A percentile compares a stretch with the other conserved stretches of the same genome.
Evolutionary conservation across 2,329 filamentous ascomycete genomes (phyloP).

Genomic region (Lachnellula cervina): DNA sequence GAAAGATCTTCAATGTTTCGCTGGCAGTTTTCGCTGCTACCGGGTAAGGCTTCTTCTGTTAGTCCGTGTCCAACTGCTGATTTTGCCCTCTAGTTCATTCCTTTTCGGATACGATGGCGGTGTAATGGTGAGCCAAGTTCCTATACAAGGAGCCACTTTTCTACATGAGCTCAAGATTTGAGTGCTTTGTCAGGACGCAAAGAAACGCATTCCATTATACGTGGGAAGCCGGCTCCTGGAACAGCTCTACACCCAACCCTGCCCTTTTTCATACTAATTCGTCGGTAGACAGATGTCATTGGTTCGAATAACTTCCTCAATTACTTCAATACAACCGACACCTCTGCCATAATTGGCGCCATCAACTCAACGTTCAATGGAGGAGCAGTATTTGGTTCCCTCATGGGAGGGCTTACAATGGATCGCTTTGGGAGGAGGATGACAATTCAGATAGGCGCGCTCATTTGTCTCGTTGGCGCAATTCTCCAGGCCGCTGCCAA

Average conservation of each 20-base stretch:
- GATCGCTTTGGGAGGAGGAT: conserved; percentile 52
- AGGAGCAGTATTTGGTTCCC: conserved; percentile 44
- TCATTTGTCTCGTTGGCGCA: conserved; percentile 55
- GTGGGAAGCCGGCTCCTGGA: too few species aligned
- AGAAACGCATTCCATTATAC: too few species aligned
- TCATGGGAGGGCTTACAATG: conserved; percentile 44
- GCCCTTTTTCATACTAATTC: too few species aligned
- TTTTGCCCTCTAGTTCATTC: conserved; percentile 31
- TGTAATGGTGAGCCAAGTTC: conserved; percentile 20
- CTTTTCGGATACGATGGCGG: conserved; percentile 35
- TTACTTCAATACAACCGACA: conserved; percentile 33
- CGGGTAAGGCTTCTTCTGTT: conserved; percentile 19
- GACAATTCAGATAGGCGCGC: conserved; percentile 55
- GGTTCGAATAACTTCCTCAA: conserved; percentile 24
- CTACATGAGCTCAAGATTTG: too few species aligned
- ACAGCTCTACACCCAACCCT: too few species aligned
- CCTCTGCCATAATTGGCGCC: conserved; percentile 39
- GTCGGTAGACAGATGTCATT: conserved; percentile 19
- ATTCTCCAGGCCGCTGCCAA: conserved; percentile 54
- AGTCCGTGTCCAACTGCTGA: background rate
- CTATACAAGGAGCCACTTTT: too few species aligned
- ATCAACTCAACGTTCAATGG: conserved; percentile 63
- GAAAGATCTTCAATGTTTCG: conserved; percentile 37
- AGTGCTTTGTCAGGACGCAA: too few species aligned
- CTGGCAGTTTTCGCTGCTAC: conserved; percentile 40